Conservation (phyloP, 2,329 filamentous ascomycete genomes). For the Rutstroemia sp. region DNA sequence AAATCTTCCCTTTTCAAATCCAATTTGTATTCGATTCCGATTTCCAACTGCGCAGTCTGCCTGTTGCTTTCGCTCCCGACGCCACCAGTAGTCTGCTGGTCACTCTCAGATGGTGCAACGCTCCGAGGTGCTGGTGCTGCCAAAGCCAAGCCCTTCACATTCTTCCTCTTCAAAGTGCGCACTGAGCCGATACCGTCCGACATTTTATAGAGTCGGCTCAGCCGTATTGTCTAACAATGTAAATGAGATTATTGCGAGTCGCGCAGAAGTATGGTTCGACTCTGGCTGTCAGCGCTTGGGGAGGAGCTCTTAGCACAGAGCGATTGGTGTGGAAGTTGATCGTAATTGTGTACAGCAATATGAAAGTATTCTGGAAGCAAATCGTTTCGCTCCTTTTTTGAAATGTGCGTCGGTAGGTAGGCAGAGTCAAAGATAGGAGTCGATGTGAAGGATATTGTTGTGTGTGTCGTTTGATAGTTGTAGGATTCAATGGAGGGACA, state of each 20-base stretch:
- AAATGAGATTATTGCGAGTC: neutral
- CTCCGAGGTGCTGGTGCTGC: slow-evolving; percentile 69
- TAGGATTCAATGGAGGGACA: slow-evolving; percentile 9
- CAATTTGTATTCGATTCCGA: slow-evolving; percentile 93
- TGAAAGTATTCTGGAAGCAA: too few species aligned
- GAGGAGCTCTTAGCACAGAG: slow-evolving; percentile 1
- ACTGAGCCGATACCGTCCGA: slow-evolving; percentile 51
- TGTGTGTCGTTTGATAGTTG: slow-evolving; percentile 3
- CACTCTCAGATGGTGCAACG: slow-evolving; percentile 65
- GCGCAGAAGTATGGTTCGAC: slow-evolving; percentile 4
- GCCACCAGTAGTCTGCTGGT: slow-evolving; percentile 53
- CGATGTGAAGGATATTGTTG: neutral
- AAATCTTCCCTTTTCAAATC: slow-evolving; percentile 89
- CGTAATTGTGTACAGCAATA: neutral
- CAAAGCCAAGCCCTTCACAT: slow-evolving; percentile 90
- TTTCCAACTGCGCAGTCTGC: slow-evolving; percentile 70
- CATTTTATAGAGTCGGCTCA: slow-evolving; percentile 36
- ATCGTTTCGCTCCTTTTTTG: too few species aligned
- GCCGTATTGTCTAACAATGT: neutral
- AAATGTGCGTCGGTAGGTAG: too few species aligned
- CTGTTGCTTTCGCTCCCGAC: slow-evolving; percentile 50
- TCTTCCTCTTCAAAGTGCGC: slow-evolving; percentile 96
- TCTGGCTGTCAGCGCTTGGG: slow-evolving; percentile 4
- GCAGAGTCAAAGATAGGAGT: neutral
- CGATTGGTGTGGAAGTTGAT: neutral